These are phyloP conservation scores for Scheffersomyces parashehatae DNA, from an alignment of 1,139 yeast genomes.

Conservation along the genomic window DNA sequence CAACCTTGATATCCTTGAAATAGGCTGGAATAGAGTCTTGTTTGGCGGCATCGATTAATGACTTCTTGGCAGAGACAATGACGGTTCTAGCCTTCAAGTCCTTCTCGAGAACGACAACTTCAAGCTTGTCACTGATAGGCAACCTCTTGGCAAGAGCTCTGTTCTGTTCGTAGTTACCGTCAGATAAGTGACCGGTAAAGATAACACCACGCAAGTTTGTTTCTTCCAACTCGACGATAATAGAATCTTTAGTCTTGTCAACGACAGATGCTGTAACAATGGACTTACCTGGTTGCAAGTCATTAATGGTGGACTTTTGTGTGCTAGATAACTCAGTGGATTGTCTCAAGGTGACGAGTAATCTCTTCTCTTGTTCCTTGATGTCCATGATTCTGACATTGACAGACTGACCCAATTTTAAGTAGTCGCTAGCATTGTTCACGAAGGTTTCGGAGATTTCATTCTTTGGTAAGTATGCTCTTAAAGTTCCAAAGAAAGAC, in stretches of 20 bases:
- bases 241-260: slow-evolving; percentile 74
- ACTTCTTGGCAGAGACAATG: slow-evolving; percentile 62
- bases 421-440: slow-evolving; percentile 71
- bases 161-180: slow-evolving; percentile 72
- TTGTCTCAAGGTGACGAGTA: slow-evolving; percentile 74
- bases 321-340: slow-evolving; percentile 52
- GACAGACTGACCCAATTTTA: slow-evolving; percentile 84
- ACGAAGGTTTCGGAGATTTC: slow-evolving; percentile 92
- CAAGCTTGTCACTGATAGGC: slow-evolving; percentile 59
- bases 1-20: slow-evolving; percentile 57
- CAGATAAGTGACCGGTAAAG: slow-evolving; percentile 73
- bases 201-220: slow-evolving; percentile 69
- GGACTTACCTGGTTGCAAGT: slow-evolving; percentile 61
- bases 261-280: slow-evolving; percentile 62
- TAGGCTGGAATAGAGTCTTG: slow-evolving; percentile 53
- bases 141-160: slow-evolving; percentile 61
- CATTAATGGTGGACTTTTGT: slow-evolving; percentile 50
- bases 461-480: slow-evolving; percentile 79
- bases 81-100: slow-evolving; percentile 62
- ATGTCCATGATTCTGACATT: slow-evolving; percentile 64
- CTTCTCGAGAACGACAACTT: slow-evolving; percentile 68
- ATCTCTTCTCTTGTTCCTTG: slow-evolving; percentile 54
- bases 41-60: slow-evolving; percentile 67
- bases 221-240: slow-evolving; percentile 63
- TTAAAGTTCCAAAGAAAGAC: slow-evolving; percentile 75